These are phyloP conservation scores for Pilobolus umbonatus DNA, from an alignment of 192 early-diverging fungal species.

Conservation along the genomic window DNA sequence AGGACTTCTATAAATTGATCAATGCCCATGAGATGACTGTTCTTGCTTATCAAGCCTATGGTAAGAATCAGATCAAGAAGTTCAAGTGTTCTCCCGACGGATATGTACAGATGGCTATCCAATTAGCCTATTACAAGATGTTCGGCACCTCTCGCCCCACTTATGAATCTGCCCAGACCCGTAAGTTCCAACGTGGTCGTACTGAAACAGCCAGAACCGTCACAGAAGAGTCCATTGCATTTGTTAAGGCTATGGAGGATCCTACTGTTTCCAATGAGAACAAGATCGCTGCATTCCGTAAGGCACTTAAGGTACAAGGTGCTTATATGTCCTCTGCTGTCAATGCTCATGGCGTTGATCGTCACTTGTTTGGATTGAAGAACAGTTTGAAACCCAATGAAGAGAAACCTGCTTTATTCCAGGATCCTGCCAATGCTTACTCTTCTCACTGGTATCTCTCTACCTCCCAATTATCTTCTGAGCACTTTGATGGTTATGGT, in stretches of 20 bases:
- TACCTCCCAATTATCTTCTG: conserved; percentile 87
- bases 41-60: conserved; percentile 81
- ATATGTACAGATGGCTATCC: conserved; percentile 89
- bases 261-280: conserved; percentile 36
- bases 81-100: conserved; percentile 76
- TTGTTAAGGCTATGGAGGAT: conserved; percentile 86
- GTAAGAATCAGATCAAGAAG: conserved; percentile 92
- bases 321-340: conserved; percentile 75
- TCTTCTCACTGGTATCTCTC: conserved; percentile 89
- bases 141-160: conserved; percentile 74
- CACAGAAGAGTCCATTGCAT: conserved; percentile 66
- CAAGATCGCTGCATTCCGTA: conserved; percentile 67
- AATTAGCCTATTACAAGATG: conserved; percentile 93
- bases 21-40: conserved; percentile 79
- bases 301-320: conserved; percentile 74
- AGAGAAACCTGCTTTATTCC: conserved; percentile 77
- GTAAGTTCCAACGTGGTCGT: conserved; percentile 89
- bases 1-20: conserved; percentile 76
- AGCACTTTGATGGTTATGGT: conserved; percentile 92
- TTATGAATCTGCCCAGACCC: conserved; percentile 91
- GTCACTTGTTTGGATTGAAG: conserved; percentile 83
- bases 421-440: conserved; percentile 76
- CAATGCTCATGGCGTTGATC: conserved; percentile 85
- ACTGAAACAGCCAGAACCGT: conserved; percentile 92
- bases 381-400: conserved; percentile 72